These are phyloP conservation scores for Gymnopilus junonius DNA, from an alignment of 768 basidiomycete species.

Conservation along the genomic window DNA sequence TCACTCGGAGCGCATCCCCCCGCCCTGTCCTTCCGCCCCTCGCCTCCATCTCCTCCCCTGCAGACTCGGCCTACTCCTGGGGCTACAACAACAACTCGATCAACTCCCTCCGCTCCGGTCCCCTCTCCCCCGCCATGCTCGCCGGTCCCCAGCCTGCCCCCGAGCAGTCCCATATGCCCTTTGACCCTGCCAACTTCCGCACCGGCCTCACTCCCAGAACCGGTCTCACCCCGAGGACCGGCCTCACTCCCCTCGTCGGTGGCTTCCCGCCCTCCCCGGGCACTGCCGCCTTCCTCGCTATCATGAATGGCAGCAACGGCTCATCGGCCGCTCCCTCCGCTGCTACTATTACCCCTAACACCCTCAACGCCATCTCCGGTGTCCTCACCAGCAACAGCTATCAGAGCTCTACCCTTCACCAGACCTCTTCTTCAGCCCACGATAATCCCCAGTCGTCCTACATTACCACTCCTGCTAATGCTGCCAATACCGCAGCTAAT, in stretches of 20 bases:
- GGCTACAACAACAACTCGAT: slow-evolving; percentile 58
- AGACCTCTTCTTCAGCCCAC: slow-evolving; percentile 51
- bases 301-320: slow-evolving; percentile 68
- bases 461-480: slow-evolving; percentile 51
- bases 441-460: slow-evolving; percentile 32
- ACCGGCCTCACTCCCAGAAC: slow-evolving; percentile 89
- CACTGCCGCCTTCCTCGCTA: slow-evolving; percentile 90
- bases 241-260: slow-evolving; percentile 80
- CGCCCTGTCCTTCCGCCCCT: slow-evolving; percentile 85
- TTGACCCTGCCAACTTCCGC: slow-evolving; percentile 76
- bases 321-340: slow-evolving; percentile 39
- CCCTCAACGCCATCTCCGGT: slow-evolving; percentile 80
- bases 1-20: slow-evolving; percentile 46
- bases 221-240: slow-evolving; percentile 85
- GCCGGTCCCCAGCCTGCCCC: slow-evolving; percentile 73
- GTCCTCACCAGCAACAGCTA: slow-evolving; percentile 67
- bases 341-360: slow-evolving; percentile 71
- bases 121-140: slow-evolving; percentile 96
- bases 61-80: slow-evolving; percentile 72
- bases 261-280: slow-evolving; percentile 88
- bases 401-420: slow-evolving; percentile 41
- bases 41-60: slow-evolving; percentile 75
- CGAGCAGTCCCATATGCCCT: slow-evolving; percentile 49
- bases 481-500: slow-evolving; percentile 79
- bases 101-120: slow-evolving; percentile 89